These are phyloP conservation scores for Wickerhamiella hasegawae DNA, from an alignment of 805 yeast genomes.

Conservation along the genomic window DNA sequence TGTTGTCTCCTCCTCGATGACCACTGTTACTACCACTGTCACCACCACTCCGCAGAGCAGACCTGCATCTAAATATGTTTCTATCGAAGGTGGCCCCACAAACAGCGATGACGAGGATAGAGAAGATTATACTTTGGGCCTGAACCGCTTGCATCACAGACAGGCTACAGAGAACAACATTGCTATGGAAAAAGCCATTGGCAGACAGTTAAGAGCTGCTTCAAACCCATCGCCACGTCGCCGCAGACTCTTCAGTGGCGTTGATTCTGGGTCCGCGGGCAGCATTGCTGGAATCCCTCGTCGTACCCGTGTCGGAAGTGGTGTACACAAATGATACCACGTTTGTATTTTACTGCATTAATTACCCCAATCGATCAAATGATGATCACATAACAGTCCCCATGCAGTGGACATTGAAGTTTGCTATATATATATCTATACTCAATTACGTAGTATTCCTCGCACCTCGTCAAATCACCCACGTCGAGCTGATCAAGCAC, in stretches of 20 bases:
- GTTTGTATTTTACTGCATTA: no score
- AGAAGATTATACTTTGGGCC: conserved; percentile 7
- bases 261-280: neutral
- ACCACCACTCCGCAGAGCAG: conserved; percentile 2
- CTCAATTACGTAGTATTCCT: no score
- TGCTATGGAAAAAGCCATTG: conserved; percentile 8
- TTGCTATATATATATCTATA: no score
- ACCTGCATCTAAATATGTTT: conserved; percentile 8
- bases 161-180: neutral
- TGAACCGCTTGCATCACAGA: conserved; percentile 2
- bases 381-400: no score
- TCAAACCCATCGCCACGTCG: conserved; percentile 22
- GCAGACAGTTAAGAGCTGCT: conserved; percentile 18
- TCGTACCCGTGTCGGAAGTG: neutral
- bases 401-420: no score
- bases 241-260: conserved; percentile 6
- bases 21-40: neutral
- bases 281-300: neutral
- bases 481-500: no score
- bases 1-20: conserved; percentile 6
- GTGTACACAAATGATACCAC: neutral
- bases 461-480: no score
- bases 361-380: no score
- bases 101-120: conserved; percentile 31
- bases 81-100: conserved; percentile 13